Evolutionary conservation across 2,329 filamentous ascomycete species (phyloP), one percentile per base, ranked within the genome.

Genomic region (Tolypocladium ovalisporum): DNA sequence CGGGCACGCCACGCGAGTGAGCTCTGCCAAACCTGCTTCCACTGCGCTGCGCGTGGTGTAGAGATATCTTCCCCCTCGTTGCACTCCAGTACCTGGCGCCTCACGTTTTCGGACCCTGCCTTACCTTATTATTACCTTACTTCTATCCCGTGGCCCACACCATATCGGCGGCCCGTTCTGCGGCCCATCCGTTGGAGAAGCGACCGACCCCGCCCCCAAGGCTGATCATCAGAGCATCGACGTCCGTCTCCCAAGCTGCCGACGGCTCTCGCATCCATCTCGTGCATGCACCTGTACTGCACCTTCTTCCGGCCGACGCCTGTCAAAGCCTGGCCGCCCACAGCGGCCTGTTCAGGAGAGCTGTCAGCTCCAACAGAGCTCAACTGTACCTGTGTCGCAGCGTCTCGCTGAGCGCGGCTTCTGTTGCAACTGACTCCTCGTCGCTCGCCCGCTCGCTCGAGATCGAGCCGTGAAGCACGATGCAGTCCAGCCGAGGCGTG

Each of bases 401-500:
- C 4, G 3, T 15, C 37, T 39, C 37, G 37, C 37, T 34, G 4
- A 4, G 32, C n/a, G n/a, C n/a, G n/a, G n/a, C n/a, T n/a, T n/a
- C n/a, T n/a, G n/a, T n/a, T n/a, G n/a, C n/a, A n/a, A n/a, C n/a
- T n/a, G n/a, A n/a, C n/a, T n/a, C n/a, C n/a, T n/a, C n/a, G n/a
- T n/a, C n/a, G n/a, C n/a, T n/a, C n/a, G n/a, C n/a, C n/a, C 57
- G 54, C 53, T 58, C 44, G n/a, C 40, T 42, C 24, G 24, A n/a
- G 15, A 22, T 19, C 47, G 19, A 52, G 47, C 2, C 10, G 47
- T n/a, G 29, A 52, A 6, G 3, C 66, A 73, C 72, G 66, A 81
- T 80, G 73, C 75, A 79, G 63, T 75, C 78, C 60, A 76, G 74
- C 63, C 84, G 86, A 68, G 86, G 87, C 65, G 78, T 86, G 64